Conservation (phyloP, 352 stramenopile genomes). For the Globisporangium solare region DNA sequence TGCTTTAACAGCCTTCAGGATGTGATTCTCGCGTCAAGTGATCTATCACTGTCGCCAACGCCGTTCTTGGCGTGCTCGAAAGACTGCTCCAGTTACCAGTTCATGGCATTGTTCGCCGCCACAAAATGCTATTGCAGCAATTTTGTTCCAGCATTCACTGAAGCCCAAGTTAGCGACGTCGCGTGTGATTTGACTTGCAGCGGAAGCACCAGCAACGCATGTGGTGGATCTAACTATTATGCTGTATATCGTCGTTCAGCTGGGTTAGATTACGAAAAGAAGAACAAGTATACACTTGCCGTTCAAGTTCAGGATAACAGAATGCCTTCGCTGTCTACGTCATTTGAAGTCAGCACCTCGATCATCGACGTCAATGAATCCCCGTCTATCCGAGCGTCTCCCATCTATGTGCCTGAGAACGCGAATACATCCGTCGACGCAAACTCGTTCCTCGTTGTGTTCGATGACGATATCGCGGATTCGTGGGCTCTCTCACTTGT, state of each 20-base stretch:
- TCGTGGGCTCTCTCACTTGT: constrained; percentile 2
- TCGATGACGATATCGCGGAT: constrained; percentile 4
- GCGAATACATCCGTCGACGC: not conserved
- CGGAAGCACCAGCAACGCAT: constrained; percentile 14
- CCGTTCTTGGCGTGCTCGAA: not conserved
- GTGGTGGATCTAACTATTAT: constrained; percentile 18
- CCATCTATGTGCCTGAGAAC: constrained; percentile 8
- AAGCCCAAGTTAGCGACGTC: constrained; percentile 5
- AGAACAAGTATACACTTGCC: not conserved
- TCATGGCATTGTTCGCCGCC: constrained; percentile 19
- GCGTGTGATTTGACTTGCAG: constrained; percentile 9
- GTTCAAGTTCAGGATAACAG: constrained; percentile 8
- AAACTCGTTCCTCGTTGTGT: not conserved
- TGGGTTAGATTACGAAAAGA: constrained; percentile 22
- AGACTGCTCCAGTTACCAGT: constrained; percentile 18
- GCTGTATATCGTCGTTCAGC: constrained; percentile 20
- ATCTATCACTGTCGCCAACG: not conserved
- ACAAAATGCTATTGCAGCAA: constrained; percentile 23
- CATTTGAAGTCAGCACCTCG: constrained; percentile 1
- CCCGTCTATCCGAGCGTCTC: constrained; percentile 1
- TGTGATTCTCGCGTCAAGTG: not conserved
- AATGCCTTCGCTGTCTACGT: not conserved
- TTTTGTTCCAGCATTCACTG: constrained; percentile 4
- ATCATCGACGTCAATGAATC: constrained; percentile 11
- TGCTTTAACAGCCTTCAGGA: constrained; percentile 9